Evolutionary conservation across 495 filamentous ascomycete species (phyloP), one percentile per base, ranked within the genome.

Genomic region (Neurospora sp.): DNA sequence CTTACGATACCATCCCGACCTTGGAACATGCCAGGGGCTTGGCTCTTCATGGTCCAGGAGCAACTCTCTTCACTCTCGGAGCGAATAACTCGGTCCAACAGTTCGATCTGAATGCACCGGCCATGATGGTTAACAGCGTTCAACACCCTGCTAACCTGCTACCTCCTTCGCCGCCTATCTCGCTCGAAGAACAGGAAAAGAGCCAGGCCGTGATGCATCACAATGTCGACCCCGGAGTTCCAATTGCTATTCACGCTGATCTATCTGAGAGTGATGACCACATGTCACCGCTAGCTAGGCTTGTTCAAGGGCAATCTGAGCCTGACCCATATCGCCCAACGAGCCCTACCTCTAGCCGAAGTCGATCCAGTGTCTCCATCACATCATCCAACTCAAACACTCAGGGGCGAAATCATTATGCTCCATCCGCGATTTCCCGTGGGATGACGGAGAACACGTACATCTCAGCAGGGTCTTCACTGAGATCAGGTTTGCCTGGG

Each of bases 31-130:
- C 97, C 69, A 88, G 87, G 61, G 96, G 92, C 37, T 85, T 99
- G 31, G 90, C 94, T 35, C 91, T 94, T 73, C 97, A 95, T 81
- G 96, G 96, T 0, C 92, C 94, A 1, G 92, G 90, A 2, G 95
- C 94, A 14, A 91, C 90, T n/a, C 85, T 99, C 16, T 99, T 99
- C 83, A 98, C 95, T 3, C 83, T 98, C 22, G 93, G 94, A 8
- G 90, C 92, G 22, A 93, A 94, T 74, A 87, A 94, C 78, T 94
- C 92, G 27, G 90, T 97, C 38, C 96, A 98, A 77, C 96, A 99
- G 80, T 98, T 96, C 80, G 93, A 97, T 78, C 83, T 98, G 53
- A 96, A 95, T 72, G 91, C 90, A 35, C 91, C 93, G 22, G 78
- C 85, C 20, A 85, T 87, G 73, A 86, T 97, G 84, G 90, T 95